Percentiles rank a stretch among this genome's conserved stretches.
These are phyloP conservation scores for Podospora conica DNA, from an alignment of 495 filamentous ascomycete species.

Conservation along the genomic window DNA sequence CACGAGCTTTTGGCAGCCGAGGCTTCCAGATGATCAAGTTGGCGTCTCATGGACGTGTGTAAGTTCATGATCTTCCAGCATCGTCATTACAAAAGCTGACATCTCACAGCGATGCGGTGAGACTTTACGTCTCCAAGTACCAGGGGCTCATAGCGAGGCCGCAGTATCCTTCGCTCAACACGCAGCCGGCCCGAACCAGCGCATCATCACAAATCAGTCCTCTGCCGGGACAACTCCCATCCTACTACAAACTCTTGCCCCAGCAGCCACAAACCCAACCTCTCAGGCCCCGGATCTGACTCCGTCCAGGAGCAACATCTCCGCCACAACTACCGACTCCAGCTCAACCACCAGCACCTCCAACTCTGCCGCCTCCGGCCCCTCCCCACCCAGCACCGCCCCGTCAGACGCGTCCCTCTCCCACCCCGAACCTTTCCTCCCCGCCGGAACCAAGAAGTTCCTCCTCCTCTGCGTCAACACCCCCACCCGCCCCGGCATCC, in stretches of 20 bases:
- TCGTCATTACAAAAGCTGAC: not conserved
- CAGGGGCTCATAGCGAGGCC: not conserved
- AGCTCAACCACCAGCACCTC: not conserved
- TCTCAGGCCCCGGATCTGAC: not conserved
- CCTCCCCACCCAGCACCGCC: slow-evolving; percentile 3
- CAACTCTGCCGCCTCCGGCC: not conserved
- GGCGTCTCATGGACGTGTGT: slow-evolving; percentile 11
- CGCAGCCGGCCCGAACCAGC: slow-evolving; percentile 6
- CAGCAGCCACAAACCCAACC: not conserved
- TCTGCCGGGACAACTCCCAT: not conserved
- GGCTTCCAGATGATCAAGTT: not conserved
- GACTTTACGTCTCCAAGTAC: slow-evolving; percentile 1
- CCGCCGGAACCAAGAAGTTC: slow-evolving; percentile 11
- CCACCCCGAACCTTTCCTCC: slow-evolving; percentile 4
- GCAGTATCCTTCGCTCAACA: slow-evolving; percentile 4
- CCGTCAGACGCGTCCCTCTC: not conserved
- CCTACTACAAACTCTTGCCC: not conserved
- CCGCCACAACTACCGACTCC: not conserved
- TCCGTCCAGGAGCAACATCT: not conserved
- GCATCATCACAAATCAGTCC: not conserved
- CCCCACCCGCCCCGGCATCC: not conserved
- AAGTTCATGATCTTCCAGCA: not conserved
- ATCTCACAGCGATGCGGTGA: slow-evolving; percentile 6
- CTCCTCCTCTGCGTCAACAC: slow-evolving; percentile 13
- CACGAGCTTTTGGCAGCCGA: not conserved